phyloP scores from a whole-genome alignment of 192 early-diverging fungal genomes.

The Coemansia sp. region DNA sequence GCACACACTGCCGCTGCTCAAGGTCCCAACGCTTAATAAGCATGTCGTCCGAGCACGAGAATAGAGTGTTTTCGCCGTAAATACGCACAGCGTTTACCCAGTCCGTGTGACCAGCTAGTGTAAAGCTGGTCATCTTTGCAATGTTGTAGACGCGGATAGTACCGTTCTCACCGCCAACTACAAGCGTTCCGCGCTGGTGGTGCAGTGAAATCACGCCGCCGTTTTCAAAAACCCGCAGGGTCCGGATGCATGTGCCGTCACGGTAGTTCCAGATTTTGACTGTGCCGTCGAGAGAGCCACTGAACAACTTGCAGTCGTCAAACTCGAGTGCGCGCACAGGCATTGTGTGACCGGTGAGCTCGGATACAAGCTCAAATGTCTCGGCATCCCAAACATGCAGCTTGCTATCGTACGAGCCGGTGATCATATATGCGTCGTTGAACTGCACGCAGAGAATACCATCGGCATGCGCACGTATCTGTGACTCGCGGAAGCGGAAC shows the following conservation, averaged over 20 bases:
- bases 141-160: constrained; percentile 87
- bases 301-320: constrained; percentile 90
- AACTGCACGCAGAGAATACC: constrained; percentile 89
- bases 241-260: constrained; percentile 82
- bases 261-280: constrained; percentile 92
- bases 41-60: constrained; percentile 89
- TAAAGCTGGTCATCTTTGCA: constrained; percentile 55
- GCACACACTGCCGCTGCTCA: constrained; percentile 62
- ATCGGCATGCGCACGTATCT: constrained; percentile 79
- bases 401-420: constrained; percentile 86
- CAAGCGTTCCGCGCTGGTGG: constrained; percentile 73
- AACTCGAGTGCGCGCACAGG: constrained; percentile 89
- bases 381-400: constrained; percentile 87
- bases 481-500: constrained; percentile 63
- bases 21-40: constrained; percentile 86
- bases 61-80: constrained; percentile 59
- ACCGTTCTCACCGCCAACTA: constrained; percentile 80
- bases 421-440: constrained; percentile 79
- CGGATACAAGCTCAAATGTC: constrained; percentile 73
- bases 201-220: constrained; percentile 84
- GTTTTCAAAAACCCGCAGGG: constrained; percentile 54
- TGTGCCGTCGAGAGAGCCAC: constrained; percentile 89
- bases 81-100: constrained; percentile 92
- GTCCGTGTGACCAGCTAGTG: constrained; percentile 80
- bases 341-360: constrained; percentile 80